Base-by-base conservation (phyloP, 306 rosid species). In the Rosa rugosa region DNA sequence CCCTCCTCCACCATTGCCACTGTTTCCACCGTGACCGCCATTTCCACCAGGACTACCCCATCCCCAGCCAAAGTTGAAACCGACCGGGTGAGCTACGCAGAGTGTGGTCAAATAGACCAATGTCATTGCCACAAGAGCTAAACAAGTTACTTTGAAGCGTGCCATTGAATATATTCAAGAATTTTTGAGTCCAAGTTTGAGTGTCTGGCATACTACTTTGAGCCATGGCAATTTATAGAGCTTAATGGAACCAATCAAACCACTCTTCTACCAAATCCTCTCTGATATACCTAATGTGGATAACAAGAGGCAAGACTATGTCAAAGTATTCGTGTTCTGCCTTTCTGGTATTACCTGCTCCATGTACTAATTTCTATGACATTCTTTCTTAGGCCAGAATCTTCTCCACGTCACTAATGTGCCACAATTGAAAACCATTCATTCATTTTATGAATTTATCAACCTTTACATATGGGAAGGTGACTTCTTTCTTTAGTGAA, bases 31-130 rank as follows among this genome's bases (percentile, higher is more conserved):
- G 16, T 38, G 41, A 14, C 72, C 79, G 47, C 83, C 82, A 72
- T 17, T 34, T 6, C 71, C 63, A 16, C 80, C 80, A 0, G 12
- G 54, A 53, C 72, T 76, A 4, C 80, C 80, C 42, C 73, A 50
- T 22, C 83, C 86, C 97, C 91, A 84, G 7, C 91, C 92, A 63
- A 85, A 88, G 73, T 84, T 79, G 88, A 85, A 87, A 54, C 85
- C 83, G 0, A 38, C 80, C 6, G 91, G 97, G 88, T 89, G 85
- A 78, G 97, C 84, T 0, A 25, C 25, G 36, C 89, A 77, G 53
- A 83, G 77, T 46, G 85, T 59, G 50, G 80, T 60, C 2, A 85
- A 83, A 46, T 65, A 34, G 73, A 85, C 60, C 63, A 83, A 46
- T 73, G 76, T 27, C 62, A 85, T 42, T 36, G 38, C 75, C 40